Conservation (phyloP, 2,329 filamentous ascomycete genomes). For the Rhynchosporium graminicola region DNA sequence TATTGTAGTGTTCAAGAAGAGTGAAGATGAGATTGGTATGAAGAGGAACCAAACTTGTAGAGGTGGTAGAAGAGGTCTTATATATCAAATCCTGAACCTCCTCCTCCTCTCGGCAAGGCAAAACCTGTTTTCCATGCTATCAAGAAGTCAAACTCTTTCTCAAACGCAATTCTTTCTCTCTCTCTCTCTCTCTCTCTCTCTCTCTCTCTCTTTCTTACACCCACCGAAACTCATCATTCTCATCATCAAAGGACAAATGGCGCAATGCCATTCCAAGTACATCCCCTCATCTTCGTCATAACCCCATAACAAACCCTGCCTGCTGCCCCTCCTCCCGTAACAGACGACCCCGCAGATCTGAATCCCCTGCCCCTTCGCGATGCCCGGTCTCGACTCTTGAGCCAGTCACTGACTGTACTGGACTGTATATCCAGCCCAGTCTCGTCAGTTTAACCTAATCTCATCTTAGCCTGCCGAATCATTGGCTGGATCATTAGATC, state of each 20-base stretch:
- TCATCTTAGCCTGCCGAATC: no score
- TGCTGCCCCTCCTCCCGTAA: background rate
- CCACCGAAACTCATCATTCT: background rate
- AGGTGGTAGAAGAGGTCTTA: constrained; percentile 6
- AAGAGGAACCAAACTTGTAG: background rate
- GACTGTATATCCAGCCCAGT: no score
- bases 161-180: background rate
- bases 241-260: background rate
- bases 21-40: constrained; percentile 15
- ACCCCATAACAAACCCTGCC: constrained; percentile 1
- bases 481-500: no score
- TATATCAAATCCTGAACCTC: constrained; percentile 15
- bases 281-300: constrained; percentile 1
- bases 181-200: background rate
- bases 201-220: background rate
- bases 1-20: constrained; percentile 16
- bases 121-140: constrained; percentile 18
- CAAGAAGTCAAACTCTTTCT: background rate
- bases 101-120: background rate
- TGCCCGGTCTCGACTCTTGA: no score
- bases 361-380: no score
- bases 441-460: no score
- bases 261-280: background rate
- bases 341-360: constrained; percentile 3
- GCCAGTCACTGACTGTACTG: no score